Base-by-base conservation (phyloP, 1,139 yeast genomes). In the Yamadazyma diospyri region DNA sequence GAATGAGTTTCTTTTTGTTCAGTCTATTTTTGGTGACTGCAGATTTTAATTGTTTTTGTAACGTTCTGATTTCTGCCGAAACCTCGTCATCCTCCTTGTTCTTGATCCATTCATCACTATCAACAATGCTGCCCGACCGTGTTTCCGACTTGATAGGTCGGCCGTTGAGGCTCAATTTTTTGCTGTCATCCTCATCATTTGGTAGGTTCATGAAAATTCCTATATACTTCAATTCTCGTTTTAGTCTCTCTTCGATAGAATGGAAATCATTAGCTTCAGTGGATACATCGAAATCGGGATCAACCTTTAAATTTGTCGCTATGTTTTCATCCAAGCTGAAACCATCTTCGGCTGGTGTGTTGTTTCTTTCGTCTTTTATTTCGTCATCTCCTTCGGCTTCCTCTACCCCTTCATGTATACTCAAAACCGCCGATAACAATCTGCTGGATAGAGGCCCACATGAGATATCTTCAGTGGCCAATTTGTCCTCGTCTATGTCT, bases 41-140 rank as follows among this genome's bases (percentile, higher is more conserved):
- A 18, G 69, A 73, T 40, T 72, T 75, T 37, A 94, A 64, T 39
- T 84, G 80, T 29, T 65, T 64, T 52, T 94, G 97, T 33, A 89
- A 61, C 16, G 61, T 57, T 40, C 98, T 69, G 41, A 92, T 64
- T 50, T 92, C 97, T 1, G 83, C 80, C 43, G 95, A 82, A 6
- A 94, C 78, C 56, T 94, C 98, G 57, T 94, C 98, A 56, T 94
- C 99, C 54, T 94, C 97, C 42, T 83, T 72, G 29, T 83, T 81
- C 35, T 73, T 70, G 16, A 82, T 63, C 97, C 97, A 89, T 19
- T 69, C 74, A 55, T 81, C 87, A 30, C 73, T 72, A 38, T 81
- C 85, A 35, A 76, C 65, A n/a, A 69, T 64, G 34, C 58, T 59
- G 1, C 54, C 55, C 13, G 55, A 42, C 23, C 47, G 37, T 7